phyloP scores from a whole-genome alignment of 371 early-diverging fungal species.

The Syncephalastrum racemosum region DNA sequence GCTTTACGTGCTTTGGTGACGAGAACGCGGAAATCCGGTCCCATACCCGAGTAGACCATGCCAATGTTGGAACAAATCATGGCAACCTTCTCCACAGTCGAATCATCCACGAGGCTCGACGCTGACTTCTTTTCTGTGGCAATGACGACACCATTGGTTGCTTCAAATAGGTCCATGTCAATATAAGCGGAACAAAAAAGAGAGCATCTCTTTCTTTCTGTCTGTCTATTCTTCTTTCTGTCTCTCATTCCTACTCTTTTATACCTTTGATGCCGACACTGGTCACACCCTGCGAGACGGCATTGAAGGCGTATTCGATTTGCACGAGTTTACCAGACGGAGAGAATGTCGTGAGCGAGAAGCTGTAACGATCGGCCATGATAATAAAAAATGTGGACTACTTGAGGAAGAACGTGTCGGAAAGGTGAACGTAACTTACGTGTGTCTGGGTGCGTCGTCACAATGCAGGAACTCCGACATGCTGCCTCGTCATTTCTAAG shows the following conservation, averaged over 20 bases:
- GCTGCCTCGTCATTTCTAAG: too few species aligned
- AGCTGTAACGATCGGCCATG: slow-evolving; percentile 78
- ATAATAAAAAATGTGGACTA: slow-evolving; percentile 1
- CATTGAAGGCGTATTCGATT: slow-evolving; percentile 98
- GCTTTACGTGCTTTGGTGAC: slow-evolving; percentile 94
- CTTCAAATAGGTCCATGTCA: slow-evolving; percentile 43
- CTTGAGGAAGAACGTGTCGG: not conserved
- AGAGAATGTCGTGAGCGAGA: slow-evolving; percentile 99
- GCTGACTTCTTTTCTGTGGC: slow-evolving; percentile 97
- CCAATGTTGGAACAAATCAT: slow-evolving; percentile 91
- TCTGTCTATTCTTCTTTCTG: not conserved
- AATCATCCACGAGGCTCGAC: slow-evolving; percentile 91
- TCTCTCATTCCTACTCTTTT: too few species aligned
- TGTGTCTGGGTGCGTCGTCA: slow-evolving; percentile 1
- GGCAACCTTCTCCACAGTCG: slow-evolving; percentile 87
- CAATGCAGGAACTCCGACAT: too few species aligned
- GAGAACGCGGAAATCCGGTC: slow-evolving; percentile 95
- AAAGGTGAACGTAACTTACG: slow-evolving; percentile 4
- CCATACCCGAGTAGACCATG: slow-evolving; percentile 98
- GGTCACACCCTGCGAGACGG: slow-evolving; percentile 94
- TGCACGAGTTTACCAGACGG: slow-evolving; percentile 99
- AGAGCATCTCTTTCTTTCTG: not conserved
- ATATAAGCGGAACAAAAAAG: not conserved
- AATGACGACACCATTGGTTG: slow-evolving; percentile 96
- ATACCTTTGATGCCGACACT: slow-evolving; percentile 97